phyloP scores from a whole-genome alignment of 768 basidiomycete genomes.

The Tulasnella sp. region DNA sequence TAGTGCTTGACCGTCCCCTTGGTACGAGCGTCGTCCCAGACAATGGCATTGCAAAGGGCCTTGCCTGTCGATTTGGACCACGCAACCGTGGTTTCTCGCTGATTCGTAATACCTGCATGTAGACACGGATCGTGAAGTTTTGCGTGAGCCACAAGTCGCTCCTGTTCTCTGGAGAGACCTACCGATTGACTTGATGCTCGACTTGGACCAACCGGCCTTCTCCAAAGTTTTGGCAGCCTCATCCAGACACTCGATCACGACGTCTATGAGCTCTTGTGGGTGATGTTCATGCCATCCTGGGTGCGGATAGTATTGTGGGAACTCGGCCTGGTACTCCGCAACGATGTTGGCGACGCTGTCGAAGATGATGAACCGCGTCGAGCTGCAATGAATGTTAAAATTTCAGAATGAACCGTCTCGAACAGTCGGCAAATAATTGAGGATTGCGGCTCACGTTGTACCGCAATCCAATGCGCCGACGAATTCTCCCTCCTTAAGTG shows the following conservation, averaged over 20 bases:
- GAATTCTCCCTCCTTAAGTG: slow-evolving; percentile 55
- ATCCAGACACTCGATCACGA: slow-evolving; percentile 75
- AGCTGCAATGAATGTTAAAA: slow-evolving; percentile 51
- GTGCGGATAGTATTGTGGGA: slow-evolving; percentile 89
- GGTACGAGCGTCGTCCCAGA: slow-evolving; percentile 96
- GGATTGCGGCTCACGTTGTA: slow-evolving; percentile 70
- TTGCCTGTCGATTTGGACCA: slow-evolving; percentile 93
- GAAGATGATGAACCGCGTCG: slow-evolving; percentile 90
- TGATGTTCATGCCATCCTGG: slow-evolving; percentile 98
- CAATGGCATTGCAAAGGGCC: slow-evolving; percentile 85
- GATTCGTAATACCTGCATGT: slow-evolving; percentile 84
- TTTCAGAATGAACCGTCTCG: neutral
- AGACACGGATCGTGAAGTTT: neutral
- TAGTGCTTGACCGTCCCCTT: slow-evolving; percentile 82
- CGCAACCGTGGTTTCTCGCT: slow-evolving; percentile 92
- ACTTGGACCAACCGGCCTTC: slow-evolving; percentile 70
- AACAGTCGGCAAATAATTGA: slow-evolving; percentile 20
- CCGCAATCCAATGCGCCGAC: slow-evolving; percentile 94
- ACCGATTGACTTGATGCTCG: slow-evolving; percentile 93
- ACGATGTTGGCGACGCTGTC: slow-evolving; percentile 85
- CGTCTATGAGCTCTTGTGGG: slow-evolving; percentile 74
- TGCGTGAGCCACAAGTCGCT: slow-evolving; percentile 27
- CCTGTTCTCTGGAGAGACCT: slow-evolving; percentile 30
- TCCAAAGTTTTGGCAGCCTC: slow-evolving; percentile 73
- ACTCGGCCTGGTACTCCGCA: slow-evolving; percentile 88